Base-by-base conservation (phyloP, 75 land plant species). In the Gnetum montanum region DNA sequence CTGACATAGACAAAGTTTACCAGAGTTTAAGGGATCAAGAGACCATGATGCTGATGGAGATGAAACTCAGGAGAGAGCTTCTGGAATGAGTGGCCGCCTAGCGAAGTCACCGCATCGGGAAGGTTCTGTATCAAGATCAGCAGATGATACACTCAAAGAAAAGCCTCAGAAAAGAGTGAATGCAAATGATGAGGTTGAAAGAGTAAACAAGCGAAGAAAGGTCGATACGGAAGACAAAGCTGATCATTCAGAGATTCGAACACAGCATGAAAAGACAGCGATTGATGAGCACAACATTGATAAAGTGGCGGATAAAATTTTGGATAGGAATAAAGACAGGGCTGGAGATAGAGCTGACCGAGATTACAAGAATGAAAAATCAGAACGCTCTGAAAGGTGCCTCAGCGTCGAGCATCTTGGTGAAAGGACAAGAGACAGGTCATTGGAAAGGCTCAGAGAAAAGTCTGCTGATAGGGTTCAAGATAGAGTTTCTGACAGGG, bases 401-500 rank as follows among this genome's bases (percentile, higher is more conserved):
- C 81, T 79, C 34, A 71, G 44, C 27, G 95, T 85, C 44, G 89
- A 84, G 16, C 22, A 62, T 43, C 15, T 50, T 26, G 28, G 34
- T 35, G 92, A 91, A 25, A 80, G 71, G 59, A 34, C 74, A 11
- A 79, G 90, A 43, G 98, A 89, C 36, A 78, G 84, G 50, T 88
- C 89, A 49, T 59, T 76, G 58, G 90, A 86, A 54, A 77, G 84
- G 35, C 47, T 82, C 79, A 78, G 81, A 43, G 97, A 88, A 59
- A 73, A 80, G 47, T 86, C 91, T 34, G 1, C 65, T 25, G 92
- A 84, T 18, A 79, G 88, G 54, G 46, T 28, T 49, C 46, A 58
- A 63, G 96, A 90, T 43, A 76, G 83, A 46, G 25, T 58, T n/a
- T 6, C 28, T 31, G 83, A 73, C 13, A 77, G 69, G 52, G 43